Base-by-base conservation (phyloP, 2,329 filamentous ascomycete species). In the Diaporthe velutina region DNA sequence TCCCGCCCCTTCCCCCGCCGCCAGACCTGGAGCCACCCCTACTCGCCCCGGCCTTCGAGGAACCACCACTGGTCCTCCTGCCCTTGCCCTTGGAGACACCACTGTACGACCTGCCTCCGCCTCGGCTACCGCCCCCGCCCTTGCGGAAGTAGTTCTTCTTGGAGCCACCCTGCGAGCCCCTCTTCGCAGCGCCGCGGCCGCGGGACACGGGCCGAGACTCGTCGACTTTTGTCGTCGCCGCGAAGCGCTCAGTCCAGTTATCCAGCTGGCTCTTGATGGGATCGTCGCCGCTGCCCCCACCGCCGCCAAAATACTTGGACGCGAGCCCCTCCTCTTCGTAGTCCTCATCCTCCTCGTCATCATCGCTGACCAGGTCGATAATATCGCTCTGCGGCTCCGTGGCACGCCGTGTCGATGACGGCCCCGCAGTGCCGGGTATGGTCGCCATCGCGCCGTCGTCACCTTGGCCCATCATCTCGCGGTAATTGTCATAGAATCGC, bases 281-380 rank as follows among this genome's bases (percentile, higher is more conserved):
- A 22, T 76, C 75, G 19, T 67, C 55, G 7, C 79, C 75, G 19
- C 64, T 48, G 2, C 61, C 75, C 45, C 79, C 78, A 75, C 64
- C 54, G 2, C 61, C 75, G 48, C 79, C 78, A 75, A 90, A 90
- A 80, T 88, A 90, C 71, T 85, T 86, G 2, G 89, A 90, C 38
- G 84, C 79, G 71, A 85, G 83, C 22, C 83, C 79, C 12, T 75
- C 77, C 7, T 75, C 76, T 2, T 81, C 78, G n/a, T 80, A 76
- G 13, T 79, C 79, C 17, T 79, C 79, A 1, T 78, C 77, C 45
- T 79, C 79, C n/a, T 82, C 80, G 19, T 82, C 81, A 45, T 82
- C 86, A 3, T 85, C 86, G 77, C 86, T 88, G 76, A 91, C 87
- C 33, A 92, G 83, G 76, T 92, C 88, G 38, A 92, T 89, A 38